phyloP scores from a whole-genome alignment of 352 stramenopile species.

The Phytophthora cactorum region DNA sequence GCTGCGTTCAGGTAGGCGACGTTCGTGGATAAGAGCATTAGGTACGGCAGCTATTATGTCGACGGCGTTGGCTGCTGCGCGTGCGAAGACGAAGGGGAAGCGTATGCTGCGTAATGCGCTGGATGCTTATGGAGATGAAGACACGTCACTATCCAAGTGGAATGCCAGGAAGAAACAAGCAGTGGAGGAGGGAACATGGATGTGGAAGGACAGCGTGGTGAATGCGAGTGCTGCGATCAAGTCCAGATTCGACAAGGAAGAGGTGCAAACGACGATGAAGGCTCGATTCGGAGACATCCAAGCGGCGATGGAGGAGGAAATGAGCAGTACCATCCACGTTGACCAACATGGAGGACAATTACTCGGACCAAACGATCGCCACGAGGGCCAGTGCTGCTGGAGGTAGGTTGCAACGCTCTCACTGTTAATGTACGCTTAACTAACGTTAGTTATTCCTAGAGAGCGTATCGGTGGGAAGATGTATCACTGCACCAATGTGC shows the following conservation, averaged over 20 bases:
- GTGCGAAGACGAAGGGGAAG: constrained; percentile 73
- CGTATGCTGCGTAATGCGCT: constrained; percentile 67
- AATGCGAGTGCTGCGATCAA: constrained; percentile 51
- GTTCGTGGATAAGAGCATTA: no score
- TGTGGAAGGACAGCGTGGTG: constrained; percentile 47
- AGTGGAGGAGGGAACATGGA: constrained; percentile 43
- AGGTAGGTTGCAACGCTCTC: constrained; percentile 23
- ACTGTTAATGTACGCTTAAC: neutral
- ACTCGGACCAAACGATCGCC: constrained; percentile 4
- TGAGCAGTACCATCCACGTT: constrained; percentile 30
- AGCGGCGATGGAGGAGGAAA: constrained; percentile 45
- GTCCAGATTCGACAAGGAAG: constrained; percentile 42
- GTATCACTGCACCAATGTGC: constrained; percentile 59
- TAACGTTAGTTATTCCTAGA: constrained; percentile 18
- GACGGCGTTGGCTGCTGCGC: constrained; percentile 60
- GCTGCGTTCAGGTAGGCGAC: neutral
- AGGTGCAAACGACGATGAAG: constrained; percentile 33
- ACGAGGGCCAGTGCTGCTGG: constrained; percentile 41
- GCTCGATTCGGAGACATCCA: constrained; percentile 45
- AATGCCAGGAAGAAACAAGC: constrained; percentile 58
- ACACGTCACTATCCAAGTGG: constrained; percentile 57
- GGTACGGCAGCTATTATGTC: constrained; percentile 43
- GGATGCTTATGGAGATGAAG: constrained; percentile 56
- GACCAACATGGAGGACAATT: constrained; percentile 27
- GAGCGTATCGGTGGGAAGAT: constrained; percentile 53